Conservation (phyloP, 2,329 filamentous ascomycete genomes). For the Sarocladiaceae sp. region DNA sequence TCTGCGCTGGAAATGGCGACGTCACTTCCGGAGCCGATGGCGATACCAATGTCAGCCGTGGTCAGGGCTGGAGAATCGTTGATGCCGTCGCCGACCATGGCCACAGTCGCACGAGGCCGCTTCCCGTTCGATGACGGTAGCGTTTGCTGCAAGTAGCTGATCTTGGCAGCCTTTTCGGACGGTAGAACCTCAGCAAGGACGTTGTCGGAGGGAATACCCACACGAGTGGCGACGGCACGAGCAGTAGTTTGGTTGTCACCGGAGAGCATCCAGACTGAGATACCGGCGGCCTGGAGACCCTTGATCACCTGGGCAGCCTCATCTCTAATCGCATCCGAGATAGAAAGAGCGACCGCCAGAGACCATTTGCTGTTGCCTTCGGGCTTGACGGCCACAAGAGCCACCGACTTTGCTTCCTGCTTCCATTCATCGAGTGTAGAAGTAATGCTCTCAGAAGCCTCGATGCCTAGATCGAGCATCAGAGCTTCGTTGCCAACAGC, state of each 20-base stretch:
- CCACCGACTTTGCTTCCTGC: constrained; percentile 58
- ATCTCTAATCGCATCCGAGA: constrained; percentile 75
- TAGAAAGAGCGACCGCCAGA: constrained; percentile 65
- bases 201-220: constrained; percentile 70
- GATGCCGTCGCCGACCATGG: constrained; percentile 86
- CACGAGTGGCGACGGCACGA: constrained; percentile 66
- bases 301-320: constrained; percentile 64
- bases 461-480: constrained; percentile 48
- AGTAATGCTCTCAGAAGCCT: constrained; percentile 29
- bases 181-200: constrained; percentile 87
- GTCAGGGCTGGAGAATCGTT: constrained; percentile 83
- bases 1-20: constrained; percentile 77
- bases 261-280: constrained; percentile 86
- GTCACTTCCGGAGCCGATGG: constrained; percentile 78
- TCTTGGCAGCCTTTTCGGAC: constrained; percentile 72
- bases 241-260: constrained; percentile 89
- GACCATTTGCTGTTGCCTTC: constrained; percentile 30
- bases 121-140: constrained; percentile 30
- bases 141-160: constrained; percentile 57
- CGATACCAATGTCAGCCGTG: constrained; percentile 77
- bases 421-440: constrained; percentile 53
- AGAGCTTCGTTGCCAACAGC: constrained; percentile 70
- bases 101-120: constrained; percentile 51
- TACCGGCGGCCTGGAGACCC: constrained; percentile 59
- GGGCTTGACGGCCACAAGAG: constrained; percentile 47